A percentile compares a stretch with the other conserved stretches of the same genome.
Conservation (phyloP, 371 early-diverging fungal species). For the Blakeslea trispora region DNA sequence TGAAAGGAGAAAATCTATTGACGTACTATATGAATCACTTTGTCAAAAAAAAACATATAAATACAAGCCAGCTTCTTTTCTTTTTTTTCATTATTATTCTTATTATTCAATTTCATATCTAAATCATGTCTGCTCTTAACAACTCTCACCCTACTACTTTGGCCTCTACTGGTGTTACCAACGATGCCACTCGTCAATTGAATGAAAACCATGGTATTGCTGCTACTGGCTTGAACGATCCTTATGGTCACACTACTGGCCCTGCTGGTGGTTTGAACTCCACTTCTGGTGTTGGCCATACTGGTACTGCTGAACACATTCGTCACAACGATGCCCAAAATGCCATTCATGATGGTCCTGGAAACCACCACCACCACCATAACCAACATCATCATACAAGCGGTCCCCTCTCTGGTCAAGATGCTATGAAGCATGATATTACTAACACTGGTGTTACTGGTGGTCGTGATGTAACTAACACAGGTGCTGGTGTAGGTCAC, state of each 20-base stretch:
- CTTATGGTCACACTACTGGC: slow-evolving; percentile 8
- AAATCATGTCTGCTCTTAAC: background rate
- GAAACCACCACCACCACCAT: background rate
- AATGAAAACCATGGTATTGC: slow-evolving; percentile 34
- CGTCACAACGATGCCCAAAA: slow-evolving; percentile 11
- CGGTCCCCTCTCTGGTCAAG: background rate
- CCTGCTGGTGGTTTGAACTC: slow-evolving; percentile 3
- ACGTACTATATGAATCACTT: too few species aligned
- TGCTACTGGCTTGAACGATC: slow-evolving; percentile 26
- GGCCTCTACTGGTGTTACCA: background rate
- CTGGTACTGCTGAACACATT: slow-evolving; percentile 17
- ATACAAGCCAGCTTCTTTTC: too few species aligned
- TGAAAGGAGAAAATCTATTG: too few species aligned
- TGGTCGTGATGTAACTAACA: background rate
- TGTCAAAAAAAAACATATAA: too few species aligned
- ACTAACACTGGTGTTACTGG: background rate
- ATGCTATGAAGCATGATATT: background rate
- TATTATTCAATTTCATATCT: slow-evolving; percentile 4
- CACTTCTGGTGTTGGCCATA: too few species aligned
- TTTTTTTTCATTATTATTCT: background rate
- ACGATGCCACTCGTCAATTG: slow-evolving; percentile 10
- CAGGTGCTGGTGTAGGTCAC: background rate
- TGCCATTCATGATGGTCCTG: background rate
- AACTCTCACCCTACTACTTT: slow-evolving; percentile 8
- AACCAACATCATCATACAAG: too few species aligned